phyloP scores from a whole-genome alignment of 176 grass and related monocot genomes.

The Sorghum bicolor region Sorghum_bicolor_NCBIv3 NC_012879.2:4226501-4227000 shows the following conservation, averaged over 20 bases:
- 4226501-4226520: constrained; percentile 15
- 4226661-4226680: constrained; percentile 21
- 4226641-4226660: constrained; percentile 55
- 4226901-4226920: not conserved
- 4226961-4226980: not conserved
- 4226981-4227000: constrained; percentile 39
- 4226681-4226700: not conserved
- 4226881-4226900: not conserved
- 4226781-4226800: constrained; percentile 53
- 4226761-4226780: constrained; percentile 88
- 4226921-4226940: not conserved
- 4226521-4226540: constrained; percentile 37
- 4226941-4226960: not conserved
- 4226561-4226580: constrained; percentile 90
- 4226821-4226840: not conserved
- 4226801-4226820: constrained; percentile 45
- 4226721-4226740: constrained; percentile 49
- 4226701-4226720: constrained; percentile 22
- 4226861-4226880: not conserved
- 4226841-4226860: not conserved
- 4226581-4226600: constrained; percentile 87
- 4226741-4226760: constrained; percentile 51
- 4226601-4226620: constrained; percentile 67
- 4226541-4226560: constrained; percentile 45
- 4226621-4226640: constrained; percentile 35